These are phyloP conservation scores for Eucalyptus marginata DNA, from an alignment of 345 rosid species.

Conservation along the genomic window DNA sequence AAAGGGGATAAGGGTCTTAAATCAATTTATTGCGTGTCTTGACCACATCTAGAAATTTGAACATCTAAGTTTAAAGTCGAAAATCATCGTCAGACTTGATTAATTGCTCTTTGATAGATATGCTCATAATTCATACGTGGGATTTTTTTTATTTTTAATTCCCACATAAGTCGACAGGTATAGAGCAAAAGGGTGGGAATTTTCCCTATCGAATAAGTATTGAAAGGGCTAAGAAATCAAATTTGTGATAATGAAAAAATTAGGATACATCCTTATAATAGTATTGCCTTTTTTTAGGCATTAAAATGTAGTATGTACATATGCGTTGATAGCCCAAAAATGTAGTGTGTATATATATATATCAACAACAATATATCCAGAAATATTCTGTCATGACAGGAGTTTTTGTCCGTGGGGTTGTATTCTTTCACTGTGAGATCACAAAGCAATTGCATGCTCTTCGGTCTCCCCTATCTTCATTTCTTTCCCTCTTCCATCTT, in stretches of 20 bases:
- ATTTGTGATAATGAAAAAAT: not conserved
- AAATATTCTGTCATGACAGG: not conserved
- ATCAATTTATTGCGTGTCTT: not conserved
- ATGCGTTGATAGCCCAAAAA: not conserved
- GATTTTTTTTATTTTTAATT: too few relatives aligned
- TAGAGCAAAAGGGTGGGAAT: not conserved
- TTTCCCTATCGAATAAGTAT: not conserved
- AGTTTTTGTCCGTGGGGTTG: not conserved
- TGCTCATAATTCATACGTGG: not conserved
- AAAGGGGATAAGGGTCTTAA: not conserved
- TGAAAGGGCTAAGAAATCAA: not conserved
- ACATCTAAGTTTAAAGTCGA: not conserved
- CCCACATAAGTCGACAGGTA: not conserved
- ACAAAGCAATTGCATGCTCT: not conserved
- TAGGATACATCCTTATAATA: not conserved
- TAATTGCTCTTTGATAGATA: not conserved
- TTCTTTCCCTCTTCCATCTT: not conserved
- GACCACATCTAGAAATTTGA: not conserved
- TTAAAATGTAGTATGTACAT: not conserved
- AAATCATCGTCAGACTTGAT: not conserved
- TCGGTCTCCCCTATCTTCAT: not conserved
- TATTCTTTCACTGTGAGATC: not conserved
- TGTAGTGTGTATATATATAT: too few relatives aligned
- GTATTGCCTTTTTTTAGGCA: not conserved
- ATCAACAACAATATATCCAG: not conserved